These are phyloP conservation scores for Citrus reticulata DNA, from an alignment of 345 rosid genomes.

Conservation along the genomic window DNA sequence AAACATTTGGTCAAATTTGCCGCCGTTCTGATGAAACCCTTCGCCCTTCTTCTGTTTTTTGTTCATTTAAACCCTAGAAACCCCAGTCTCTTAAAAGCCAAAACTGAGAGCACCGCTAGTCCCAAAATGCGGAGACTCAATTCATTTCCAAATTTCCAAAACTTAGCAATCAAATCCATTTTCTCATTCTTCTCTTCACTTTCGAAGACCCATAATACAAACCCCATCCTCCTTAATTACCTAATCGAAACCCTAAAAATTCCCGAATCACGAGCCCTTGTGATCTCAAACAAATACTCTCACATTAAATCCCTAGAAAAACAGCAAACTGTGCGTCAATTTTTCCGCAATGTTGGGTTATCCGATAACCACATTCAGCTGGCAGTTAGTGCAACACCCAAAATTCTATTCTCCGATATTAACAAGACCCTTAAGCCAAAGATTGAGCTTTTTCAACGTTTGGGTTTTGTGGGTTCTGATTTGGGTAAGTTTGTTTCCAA, in stretches of 20 bases:
- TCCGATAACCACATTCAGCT: conserved; percentile 19
- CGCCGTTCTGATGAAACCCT: too few relatives aligned
- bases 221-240: conserved; percentile 4
- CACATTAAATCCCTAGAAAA: conserved; percentile 18
- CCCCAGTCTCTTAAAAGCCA: background rate
- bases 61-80: background rate
- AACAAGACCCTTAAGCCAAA: conserved; percentile 29
- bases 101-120: too few relatives aligned
- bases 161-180: background rate
- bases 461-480: background rate
- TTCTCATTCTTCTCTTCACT: conserved; percentile 16
- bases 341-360: conserved; percentile 19
- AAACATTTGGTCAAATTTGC: too few relatives aligned
- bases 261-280: conserved; percentile 9
- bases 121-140: conserved; percentile 9
- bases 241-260: conserved; percentile 6
- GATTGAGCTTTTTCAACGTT: conserved; percentile 23
- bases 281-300: conserved; percentile 8
- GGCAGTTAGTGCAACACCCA: conserved; percentile 15
- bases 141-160: background rate
- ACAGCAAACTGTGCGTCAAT: conserved; percentile 9
- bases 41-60: background rate
- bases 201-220: background rate
- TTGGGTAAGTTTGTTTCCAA: conserved; percentile 26
- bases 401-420: conserved; percentile 20